phyloP scores from a whole-genome alignment of 2,329 filamentous ascomycete genomes.

The Claviceps arundinis region DNA sequence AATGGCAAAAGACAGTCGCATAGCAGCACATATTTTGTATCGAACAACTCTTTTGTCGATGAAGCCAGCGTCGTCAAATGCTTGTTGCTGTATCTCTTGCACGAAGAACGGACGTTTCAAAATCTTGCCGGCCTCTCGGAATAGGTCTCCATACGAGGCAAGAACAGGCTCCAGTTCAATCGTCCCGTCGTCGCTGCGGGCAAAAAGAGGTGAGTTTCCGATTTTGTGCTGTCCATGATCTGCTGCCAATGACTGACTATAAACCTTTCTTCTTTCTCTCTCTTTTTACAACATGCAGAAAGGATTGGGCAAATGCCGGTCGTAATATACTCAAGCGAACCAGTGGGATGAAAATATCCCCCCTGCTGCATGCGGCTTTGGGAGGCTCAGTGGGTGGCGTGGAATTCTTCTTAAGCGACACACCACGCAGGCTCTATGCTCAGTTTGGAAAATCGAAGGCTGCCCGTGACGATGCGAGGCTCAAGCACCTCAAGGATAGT shows the following conservation, averaged over 20 bases:
- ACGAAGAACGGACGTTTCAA: no score
- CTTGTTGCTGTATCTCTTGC: no score
- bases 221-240: neutral
- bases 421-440: conserved; percentile 51
- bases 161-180: no score
- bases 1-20: no score
- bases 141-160: no score
- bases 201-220: conserved; percentile 39
- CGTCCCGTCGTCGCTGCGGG: no score
- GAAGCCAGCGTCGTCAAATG: no score
- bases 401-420: conserved; percentile 66
- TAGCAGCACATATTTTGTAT: no score
- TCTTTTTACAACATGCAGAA: conserved; percentile 15
- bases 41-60: no score
- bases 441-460: conserved; percentile 50
- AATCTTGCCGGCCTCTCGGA: no score
- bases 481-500: conserved; percentile 47
- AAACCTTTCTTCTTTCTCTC: neutral
- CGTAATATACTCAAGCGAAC: conserved; percentile 28
- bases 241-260: neutral
- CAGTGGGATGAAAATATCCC: conserved; percentile 35
- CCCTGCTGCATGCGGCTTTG: conserved; percentile 45
- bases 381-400: conserved; percentile 50
- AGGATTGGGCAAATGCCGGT: conserved; percentile 60
- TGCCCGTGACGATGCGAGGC: conserved; percentile 45